Evolutionary conservation across 2,329 filamentous ascomycete species (phyloP), one percentile per base, ranked within the genome.

Genomic region (Graphiopsis chlorocephala): DNA sequence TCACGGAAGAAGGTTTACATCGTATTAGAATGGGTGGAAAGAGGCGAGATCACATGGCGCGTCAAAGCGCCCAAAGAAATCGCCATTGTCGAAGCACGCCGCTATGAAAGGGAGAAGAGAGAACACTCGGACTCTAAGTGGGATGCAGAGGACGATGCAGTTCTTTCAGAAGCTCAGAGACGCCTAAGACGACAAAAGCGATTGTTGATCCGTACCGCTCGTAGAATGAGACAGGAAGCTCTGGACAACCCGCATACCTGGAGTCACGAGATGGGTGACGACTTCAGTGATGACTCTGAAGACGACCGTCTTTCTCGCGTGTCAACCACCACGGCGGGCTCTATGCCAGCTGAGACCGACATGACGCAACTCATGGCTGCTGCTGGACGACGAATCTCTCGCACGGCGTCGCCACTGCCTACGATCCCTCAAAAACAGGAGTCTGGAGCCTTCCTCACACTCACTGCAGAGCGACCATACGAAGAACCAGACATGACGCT

Each of bases 1-100:
- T 92, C 93, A 72, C 87, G 93, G 65, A 95, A 96, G 80, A 99
- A 99, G 80, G 97, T 99, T 67, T 99, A 99, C 80, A 94, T 99
- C 80, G 92, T 98, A 23, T 85, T 99, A 50, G 95, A 99, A 77
- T 94, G 94, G 77, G 93, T 97, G 64, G 92, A 97, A 75, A 85
- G 94, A 47, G 94, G 95, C 60, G 95, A 99, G 79, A 92, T 99
- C 64, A 86, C 92, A 56, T 99, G 95, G 95, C 88, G 95, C 63
- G 94, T 90, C 76, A 92, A 93, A 78, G 94, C 92, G 6, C 83
- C 93, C 7, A 90, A 89, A 64, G 90, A 93, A 72, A 90, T 98
- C 68, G 91, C 91, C 71, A 83, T 88, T 33, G 89, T 93, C 72
- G 95, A 99, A 76, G 91, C 92, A 71, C 85, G 88, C 65, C 87